Base-by-base conservation (phyloP, 345 rosid genomes). In the Sisymbrium altissimum region DNA sequence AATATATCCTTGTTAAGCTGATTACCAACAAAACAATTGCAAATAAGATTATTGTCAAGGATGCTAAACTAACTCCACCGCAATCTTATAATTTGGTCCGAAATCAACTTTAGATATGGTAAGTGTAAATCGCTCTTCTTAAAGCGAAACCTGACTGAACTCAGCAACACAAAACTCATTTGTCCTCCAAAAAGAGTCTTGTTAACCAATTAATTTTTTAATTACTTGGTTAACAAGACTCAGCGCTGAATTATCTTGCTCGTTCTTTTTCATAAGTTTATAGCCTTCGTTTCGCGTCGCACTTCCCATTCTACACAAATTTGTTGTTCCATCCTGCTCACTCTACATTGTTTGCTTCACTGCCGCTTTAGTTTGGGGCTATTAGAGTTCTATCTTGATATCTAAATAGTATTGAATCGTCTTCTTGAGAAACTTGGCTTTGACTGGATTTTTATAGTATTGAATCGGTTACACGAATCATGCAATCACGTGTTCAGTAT, bases 401-500 rank as follows among this genome's bases (percentile, higher is more conserved):
- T 25, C 27, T 23, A 27, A 27, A n/a, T 7, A 21, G n/a, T n/a
- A 23, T 32, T 15, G 5, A 7, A 69, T 70, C 19, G 45, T 70
- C 35, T 39, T 23, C 39, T 39, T 67, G 30, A 27, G 40, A 41
- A 54, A 70, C 66, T 46, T 59, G 67, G 12, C 48, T 45, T 35
- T 35, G 65, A 44, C 46, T 57, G 35, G 35, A 21, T 59, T 48
- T 54, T 4, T 14, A 54, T 29, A 54, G 14, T 38, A 54, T 54
- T 27, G 7, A 41, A 23, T 21, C 29, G 59, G 36, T 45, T 32
- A 64, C 56, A 33, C 13, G 58, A 21, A 48, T 48, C 58, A 27
- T 38, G 23, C 40, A 39, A 8, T 32, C 68, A 62, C 45, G 36
- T 72, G 76, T 52, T n/a, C 19, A 41, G 53, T 52, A 12, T 50